Evolutionary conservation across 1,284 basidiomycete species (phyloP), one percentile per base, ranked within the genome.

Genomic region (Ustilago crameri): DNA sequence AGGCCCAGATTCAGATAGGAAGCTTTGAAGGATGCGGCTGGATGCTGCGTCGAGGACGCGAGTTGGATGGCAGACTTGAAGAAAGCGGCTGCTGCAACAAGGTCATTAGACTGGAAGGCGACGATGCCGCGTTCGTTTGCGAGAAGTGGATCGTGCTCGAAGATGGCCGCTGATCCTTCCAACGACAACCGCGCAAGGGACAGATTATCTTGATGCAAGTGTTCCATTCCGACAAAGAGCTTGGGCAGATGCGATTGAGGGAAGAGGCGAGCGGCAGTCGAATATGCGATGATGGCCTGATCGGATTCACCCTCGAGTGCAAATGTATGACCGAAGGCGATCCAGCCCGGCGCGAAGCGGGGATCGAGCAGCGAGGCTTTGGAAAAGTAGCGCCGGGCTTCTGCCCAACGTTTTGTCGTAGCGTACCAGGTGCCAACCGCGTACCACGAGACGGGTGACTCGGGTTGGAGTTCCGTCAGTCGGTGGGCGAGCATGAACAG

Each of bases 371-470:
- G 85, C 12, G 92, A 93, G 0, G 95, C 92, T 87, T 98, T 98
- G 81, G 93, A 72, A 40, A 80, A 83, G 52, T 81, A 80, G 9
- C 79, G 69, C 22, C 81, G 57, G 15, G 81, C 81, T 51, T 83
- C 80, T 3, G 65, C 55, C 79, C 79, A 98, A 74, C 95, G 91
- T 53, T 88, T 88, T 17, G 90, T 89, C 26, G 90, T 88, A 53
- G 95, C 88, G 83, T 99, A 98, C 93, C 95, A 99, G 37, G 96
- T 89, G 0, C 95, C 96, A 20, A 98, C 96, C 2, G 95, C 94
- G 84, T 98, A 99, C 96, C 96, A 99, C 71, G 92, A 93, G 47
- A 93, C 89, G 0, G 93, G 90, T 41, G 91, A 90, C 77, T 95
- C 92, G 0, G 96, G 95, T 79, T 97, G 93, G 26, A 65, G 27